Evolutionary conservation across 495 filamentous ascomycete species (phyloP).

Genomic region (Aspergillus olivimuriae): DNA sequence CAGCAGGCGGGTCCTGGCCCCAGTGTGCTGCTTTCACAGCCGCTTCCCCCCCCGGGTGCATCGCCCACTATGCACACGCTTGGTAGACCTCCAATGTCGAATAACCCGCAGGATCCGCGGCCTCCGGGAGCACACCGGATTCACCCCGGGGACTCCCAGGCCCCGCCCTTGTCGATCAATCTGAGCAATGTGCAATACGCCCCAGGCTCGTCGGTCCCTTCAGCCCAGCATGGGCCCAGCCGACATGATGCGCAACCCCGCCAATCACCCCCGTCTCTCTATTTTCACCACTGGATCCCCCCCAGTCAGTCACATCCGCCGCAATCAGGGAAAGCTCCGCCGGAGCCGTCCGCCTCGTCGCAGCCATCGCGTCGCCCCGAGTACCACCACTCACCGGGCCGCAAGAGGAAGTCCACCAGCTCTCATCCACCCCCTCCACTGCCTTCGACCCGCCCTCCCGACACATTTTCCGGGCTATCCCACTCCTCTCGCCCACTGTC

Average conservation of each 20-base stretch:
- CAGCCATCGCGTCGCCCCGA: conserved; percentile 26
- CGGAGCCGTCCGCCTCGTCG: conserved; percentile 19
- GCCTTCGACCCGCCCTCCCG: conserved; percentile 21
- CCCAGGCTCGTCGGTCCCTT: conserved; percentile 24
- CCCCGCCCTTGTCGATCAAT: conserved; percentile 36
- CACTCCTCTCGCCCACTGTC: conserved; percentile 10
- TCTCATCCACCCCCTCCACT: conserved; percentile 32
- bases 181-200: conserved; percentile 23
- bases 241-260: conserved; percentile 46
- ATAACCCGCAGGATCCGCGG: conserved; percentile 23
- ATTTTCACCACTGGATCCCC: conserved; percentile 90
- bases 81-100: conserved; percentile 12
- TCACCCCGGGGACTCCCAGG: conserved; percentile 52
- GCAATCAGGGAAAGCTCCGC: conserved; percentile 22
- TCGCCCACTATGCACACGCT: conserved; percentile 22
- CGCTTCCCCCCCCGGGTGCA: conserved; percentile 8
- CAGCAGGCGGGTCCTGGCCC: conserved; percentile 17
- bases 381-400: conserved; percentile 29
- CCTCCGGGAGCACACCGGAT: conserved; percentile 41
- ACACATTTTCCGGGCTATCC: not conserved
- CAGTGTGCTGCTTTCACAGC: conserved; percentile 15
- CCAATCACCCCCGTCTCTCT: conserved; percentile 63
- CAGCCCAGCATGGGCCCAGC: conserved; percentile 38
- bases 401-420: conserved; percentile 38
- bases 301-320: conserved; percentile 45